Percentiles rank a stretch among this genome's conserved stretches.
Evolutionary conservation across 108 stramenopile species (phyloP).

Genomic region (Skeletonema grethae): DNA sequence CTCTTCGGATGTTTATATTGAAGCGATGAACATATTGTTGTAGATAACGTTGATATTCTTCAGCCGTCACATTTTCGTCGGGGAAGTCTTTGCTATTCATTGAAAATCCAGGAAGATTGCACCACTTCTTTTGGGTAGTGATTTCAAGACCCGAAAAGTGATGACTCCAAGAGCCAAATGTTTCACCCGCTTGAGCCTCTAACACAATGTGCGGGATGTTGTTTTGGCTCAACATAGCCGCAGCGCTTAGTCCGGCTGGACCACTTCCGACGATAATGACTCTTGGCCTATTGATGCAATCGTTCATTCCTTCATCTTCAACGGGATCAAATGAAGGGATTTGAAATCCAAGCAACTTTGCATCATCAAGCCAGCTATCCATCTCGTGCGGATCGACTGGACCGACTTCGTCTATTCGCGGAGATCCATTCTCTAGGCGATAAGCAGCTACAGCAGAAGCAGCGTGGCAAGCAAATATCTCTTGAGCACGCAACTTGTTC

Average conservation of each 20-base stretch:
- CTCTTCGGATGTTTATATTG: slow-evolving; percentile 46
- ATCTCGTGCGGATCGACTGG: slow-evolving; percentile 53
- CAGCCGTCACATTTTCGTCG: slow-evolving; percentile 39
- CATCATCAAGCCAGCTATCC: slow-evolving; percentile 55
- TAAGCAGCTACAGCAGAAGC: slow-evolving; percentile 52
- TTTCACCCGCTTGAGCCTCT: slow-evolving; percentile 34
- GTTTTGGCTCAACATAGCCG: slow-evolving; percentile 32
- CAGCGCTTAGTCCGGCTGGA: slow-evolving; percentile 42
- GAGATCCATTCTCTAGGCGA: slow-evolving; percentile 22
- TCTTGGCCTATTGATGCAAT: slow-evolving; percentile 3
- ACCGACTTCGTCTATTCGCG: slow-evolving; percentile 52
- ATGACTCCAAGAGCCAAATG: slow-evolving; percentile 52
- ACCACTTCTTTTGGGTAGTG: slow-evolving; percentile 59
- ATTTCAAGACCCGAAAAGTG: slow-evolving; percentile 45
- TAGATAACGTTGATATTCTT: slow-evolving; percentile 52
- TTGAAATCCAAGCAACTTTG: slow-evolving; percentile 42
- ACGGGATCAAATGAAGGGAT: slow-evolving; percentile 41
- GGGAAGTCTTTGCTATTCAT: slow-evolving; percentile 43
- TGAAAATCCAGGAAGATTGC: slow-evolving; percentile 47
- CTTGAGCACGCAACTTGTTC: slow-evolving; percentile 56
- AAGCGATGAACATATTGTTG: slow-evolving; percentile 44
- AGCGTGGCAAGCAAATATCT: slow-evolving; percentile 64
- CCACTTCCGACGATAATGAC: slow-evolving; percentile 57
- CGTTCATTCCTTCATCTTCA: background rate
- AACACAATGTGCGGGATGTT: slow-evolving; percentile 38